Evolutionary conservation across 768 basidiomycete species (phyloP).

Genomic region (Trichaptum fuscoviolaceum): DNA sequence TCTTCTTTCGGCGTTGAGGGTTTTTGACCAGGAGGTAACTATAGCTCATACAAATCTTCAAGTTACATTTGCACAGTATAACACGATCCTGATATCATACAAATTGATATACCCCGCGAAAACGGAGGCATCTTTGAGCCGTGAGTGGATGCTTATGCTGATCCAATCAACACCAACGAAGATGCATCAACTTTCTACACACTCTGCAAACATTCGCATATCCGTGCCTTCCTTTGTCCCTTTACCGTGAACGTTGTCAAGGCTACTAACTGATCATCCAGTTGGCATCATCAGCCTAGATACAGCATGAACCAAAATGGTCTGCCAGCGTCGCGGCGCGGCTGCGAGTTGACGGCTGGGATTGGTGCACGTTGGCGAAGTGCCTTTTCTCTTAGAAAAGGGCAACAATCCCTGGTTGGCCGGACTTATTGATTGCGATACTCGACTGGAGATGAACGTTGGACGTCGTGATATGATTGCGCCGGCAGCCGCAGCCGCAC

Average conservation of each 20-base stretch:
- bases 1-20: background rate
- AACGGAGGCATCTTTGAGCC: background rate
- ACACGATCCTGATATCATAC: background rate
- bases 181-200: background rate
- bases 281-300: background rate
- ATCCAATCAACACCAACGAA: background rate
- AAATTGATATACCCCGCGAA: background rate
- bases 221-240: background rate
- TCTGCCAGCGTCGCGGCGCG: background rate
- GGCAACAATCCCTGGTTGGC: background rate
- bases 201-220: background rate
- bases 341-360: background rate
- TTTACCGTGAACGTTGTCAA: background rate
- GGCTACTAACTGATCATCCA: background rate
- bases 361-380: background rate
- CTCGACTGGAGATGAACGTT: background rate
- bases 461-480: constrained; percentile 1
- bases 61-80: background rate
- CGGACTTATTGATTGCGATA: background rate
- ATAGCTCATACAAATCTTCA: too few species aligned
- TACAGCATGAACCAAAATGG: background rate
- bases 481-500: background rate
- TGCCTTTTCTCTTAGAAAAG: background rate
- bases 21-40: background rate
- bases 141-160: background rate